Evolutionary conservation across 108 stramenopile species (phyloP).

Genomic region (Cyclotella choctawhatcheeana): DNA sequence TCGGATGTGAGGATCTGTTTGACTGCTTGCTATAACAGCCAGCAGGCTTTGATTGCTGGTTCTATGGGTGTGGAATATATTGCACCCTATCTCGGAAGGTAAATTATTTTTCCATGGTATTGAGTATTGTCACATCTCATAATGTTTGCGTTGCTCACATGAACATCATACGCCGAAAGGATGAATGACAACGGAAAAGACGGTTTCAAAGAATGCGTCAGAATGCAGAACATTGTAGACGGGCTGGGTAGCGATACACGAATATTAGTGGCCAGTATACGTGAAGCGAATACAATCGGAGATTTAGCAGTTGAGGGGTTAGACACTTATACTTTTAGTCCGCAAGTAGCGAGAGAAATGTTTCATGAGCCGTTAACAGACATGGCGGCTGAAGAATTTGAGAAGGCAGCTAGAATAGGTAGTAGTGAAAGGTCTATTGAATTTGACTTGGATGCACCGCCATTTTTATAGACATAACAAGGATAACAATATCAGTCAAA

Average conservation of each 20-base stretch:
- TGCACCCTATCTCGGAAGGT: constrained; percentile 51
- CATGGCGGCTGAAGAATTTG: constrained; percentile 63
- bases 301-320: constrained; percentile 56
- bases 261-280: constrained; percentile 69
- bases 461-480: not conserved
- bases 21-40: constrained; percentile 68
- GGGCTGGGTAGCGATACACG: constrained; percentile 66
- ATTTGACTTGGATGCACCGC: constrained; percentile 11
- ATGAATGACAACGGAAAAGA: constrained; percentile 73
- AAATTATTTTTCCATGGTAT: not conserved
- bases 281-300: constrained; percentile 53
- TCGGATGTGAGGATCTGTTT: constrained; percentile 66
- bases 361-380: constrained; percentile 65
- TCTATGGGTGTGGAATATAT: constrained; percentile 67
- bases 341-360: constrained; percentile 58
- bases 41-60: constrained; percentile 69
- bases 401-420: constrained; percentile 55
- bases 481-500: not conserved
- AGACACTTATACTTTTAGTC: constrained; percentile 73
- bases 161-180: no score
- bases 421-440: constrained; percentile 1
- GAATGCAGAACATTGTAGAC: constrained; percentile 63
- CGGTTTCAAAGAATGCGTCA: constrained; percentile 61
- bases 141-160: no score
- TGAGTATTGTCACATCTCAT: constrained; percentile 21